These are phyloP conservation scores for Trichoderma sp. DNA, from an alignment of 2,329 filamentous ascomycete genomes.

Conservation along the genomic window DNA sequence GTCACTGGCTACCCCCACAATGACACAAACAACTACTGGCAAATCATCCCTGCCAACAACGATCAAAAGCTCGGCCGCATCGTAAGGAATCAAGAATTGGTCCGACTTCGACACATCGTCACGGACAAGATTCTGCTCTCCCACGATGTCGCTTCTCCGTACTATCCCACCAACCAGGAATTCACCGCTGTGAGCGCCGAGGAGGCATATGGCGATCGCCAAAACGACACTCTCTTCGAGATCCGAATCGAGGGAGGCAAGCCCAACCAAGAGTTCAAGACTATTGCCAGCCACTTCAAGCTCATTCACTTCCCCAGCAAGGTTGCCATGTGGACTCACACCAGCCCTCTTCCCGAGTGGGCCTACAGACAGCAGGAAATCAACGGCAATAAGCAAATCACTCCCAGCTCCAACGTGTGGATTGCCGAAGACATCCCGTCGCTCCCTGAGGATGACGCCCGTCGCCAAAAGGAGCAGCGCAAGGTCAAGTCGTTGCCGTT, in stretches of 20 bases:
- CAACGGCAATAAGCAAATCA: constrained; percentile 96
- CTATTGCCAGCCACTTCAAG: constrained; percentile 90
- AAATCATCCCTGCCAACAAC: constrained; percentile 72
- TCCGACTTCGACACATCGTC: constrained; percentile 80
- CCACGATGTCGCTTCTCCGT: constrained; percentile 95
- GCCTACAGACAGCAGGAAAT: constrained; percentile 96
- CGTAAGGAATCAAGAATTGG: constrained; percentile 79
- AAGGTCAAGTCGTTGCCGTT: constrained; percentile 84
- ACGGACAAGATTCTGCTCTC: constrained; percentile 86
- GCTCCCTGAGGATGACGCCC: constrained; percentile 65
- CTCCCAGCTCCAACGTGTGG: constrained; percentile 90
- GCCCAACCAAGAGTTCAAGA: constrained; percentile 77
- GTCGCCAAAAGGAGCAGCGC: constrained; percentile 70
- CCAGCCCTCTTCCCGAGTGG: constrained; percentile 94
- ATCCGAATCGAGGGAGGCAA: constrained; percentile 87
- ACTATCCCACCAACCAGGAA: constrained; percentile 96
- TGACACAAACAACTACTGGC: constrained; percentile 98
- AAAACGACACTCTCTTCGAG: constrained; percentile 91
- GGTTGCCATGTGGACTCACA: constrained; percentile 99
- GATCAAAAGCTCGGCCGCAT: constrained; percentile 56
- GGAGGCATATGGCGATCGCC: constrained; percentile 68
- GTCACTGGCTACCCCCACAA: constrained; percentile 98
- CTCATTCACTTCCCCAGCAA: constrained; percentile 91
- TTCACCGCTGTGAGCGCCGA: constrained; percentile 80
- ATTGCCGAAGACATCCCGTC: constrained; percentile 88